Conservation (phyloP, 176 grass and related monocot genomes). For the Bothriochloa decipiens region DNA sequence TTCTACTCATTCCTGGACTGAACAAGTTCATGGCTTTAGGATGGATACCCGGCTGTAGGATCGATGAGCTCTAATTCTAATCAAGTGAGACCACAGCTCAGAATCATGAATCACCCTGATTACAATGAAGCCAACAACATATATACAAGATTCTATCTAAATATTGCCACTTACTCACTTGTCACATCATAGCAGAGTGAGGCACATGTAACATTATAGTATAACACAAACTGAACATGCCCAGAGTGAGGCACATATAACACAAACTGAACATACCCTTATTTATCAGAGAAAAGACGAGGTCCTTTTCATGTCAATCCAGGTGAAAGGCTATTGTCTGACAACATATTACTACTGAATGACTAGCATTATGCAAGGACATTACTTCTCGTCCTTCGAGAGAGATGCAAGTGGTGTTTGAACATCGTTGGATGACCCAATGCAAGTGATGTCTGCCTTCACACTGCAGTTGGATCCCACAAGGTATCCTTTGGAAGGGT, state of each 20-base stretch:
- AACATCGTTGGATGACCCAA: conserved; percentile 22
- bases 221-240: neutral
- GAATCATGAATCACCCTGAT: neutral
- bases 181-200: neutral
- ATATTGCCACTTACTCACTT: neutral
- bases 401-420: neutral
- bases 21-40: too few species aligned
- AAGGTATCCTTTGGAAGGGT: conserved; percentile 32
- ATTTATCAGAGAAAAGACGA: neutral
- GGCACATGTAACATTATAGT: neutral
- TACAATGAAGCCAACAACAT: neutral
- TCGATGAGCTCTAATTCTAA: neutral
- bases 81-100: neutral
- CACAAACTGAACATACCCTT: neutral
- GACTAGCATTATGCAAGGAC: neutral
- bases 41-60: neutral
- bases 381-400: conserved; percentile 2
- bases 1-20: neutral
- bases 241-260: neutral
- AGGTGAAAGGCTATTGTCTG: neutral
- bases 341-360: neutral
- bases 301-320: neutral
- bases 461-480: conserved; percentile 6
- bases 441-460: conserved; percentile 27
- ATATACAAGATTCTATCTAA: neutral